These are phyloP conservation scores for Poa annua DNA, from an alignment of 176 grass and related monocot genomes.

Conservation along the genomic window DNA sequence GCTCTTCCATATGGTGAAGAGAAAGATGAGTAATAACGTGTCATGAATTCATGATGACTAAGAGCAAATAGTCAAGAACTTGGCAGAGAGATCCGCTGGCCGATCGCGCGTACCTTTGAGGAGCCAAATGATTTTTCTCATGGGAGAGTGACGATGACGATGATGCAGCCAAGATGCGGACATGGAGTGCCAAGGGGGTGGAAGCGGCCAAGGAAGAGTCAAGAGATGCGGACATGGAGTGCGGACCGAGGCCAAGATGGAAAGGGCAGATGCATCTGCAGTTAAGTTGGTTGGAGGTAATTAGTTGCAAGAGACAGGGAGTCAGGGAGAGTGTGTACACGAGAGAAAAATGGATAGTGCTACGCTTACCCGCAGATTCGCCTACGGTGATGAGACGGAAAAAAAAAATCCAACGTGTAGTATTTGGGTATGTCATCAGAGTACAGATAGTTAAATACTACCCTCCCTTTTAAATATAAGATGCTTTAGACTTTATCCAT, in stretches of 20 bases:
- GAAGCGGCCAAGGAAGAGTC: too few relatives aligned
- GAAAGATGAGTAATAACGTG: too few relatives aligned
- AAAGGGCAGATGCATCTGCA: neutral
- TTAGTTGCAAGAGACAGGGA: neutral
- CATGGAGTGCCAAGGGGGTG: slow-evolving; percentile 26
- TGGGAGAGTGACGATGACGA: slow-evolving; percentile 11
- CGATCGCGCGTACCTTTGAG: slow-evolving; percentile 7
- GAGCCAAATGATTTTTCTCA: neutral
- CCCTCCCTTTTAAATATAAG: too few relatives aligned
- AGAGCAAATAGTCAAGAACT: too few relatives aligned
- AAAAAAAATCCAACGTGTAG: neutral
- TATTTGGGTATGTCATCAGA: too few relatives aligned
- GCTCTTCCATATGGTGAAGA: too few relatives aligned
- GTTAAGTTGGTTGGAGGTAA: slow-evolving; percentile 43
- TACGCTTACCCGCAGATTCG: neutral
- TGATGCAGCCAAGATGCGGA: neutral
- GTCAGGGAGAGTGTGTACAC: neutral
- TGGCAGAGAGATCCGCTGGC: neutral
- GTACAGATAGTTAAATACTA: too few relatives aligned
- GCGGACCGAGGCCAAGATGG: slow-evolving; percentile 13
- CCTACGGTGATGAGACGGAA: neutral
- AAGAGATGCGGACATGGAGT: slow-evolving; percentile 23
- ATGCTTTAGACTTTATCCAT: too few relatives aligned
- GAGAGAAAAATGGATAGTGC: neutral
- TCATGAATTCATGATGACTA: too few relatives aligned